Percentiles rank a stretch among this genome's conserved stretches.
Conservation (phyloP, 495 filamentous ascomycete genomes). For the Penicillium parvum region DNA sequence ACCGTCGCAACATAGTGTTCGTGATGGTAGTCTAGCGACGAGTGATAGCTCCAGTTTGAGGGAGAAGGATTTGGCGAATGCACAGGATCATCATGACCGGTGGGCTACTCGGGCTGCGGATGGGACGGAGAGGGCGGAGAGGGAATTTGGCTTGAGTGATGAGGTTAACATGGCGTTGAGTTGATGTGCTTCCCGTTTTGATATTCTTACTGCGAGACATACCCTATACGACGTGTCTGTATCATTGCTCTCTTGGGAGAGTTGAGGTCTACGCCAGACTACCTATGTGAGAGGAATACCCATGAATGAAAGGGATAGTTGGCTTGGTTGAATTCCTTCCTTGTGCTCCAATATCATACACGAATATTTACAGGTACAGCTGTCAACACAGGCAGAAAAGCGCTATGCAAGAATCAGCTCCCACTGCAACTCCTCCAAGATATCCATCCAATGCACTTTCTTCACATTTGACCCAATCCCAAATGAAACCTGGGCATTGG, state of each 20-base stretch:
- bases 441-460: slow-evolving; percentile 37
- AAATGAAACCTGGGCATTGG: neutral
- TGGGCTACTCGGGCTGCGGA: slow-evolving; percentile 39
- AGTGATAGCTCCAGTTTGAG: slow-evolving; percentile 40
- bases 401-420: slow-evolving; percentile 37
- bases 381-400: neutral
- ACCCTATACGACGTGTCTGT: too few relatives aligned
- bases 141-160: slow-evolving; percentile 47
- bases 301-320: too few relatives aligned
- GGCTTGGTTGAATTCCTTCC: neutral
- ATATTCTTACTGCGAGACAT: too few relatives aligned
- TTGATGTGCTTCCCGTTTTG: too few relatives aligned
- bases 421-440: slow-evolving; percentile 39
- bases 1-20: slow-evolving; percentile 26
- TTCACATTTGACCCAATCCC: neutral
- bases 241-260: too few relatives aligned
- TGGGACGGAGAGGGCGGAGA: slow-evolving; percentile 40
- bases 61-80: slow-evolving; percentile 49
- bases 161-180: slow-evolving; percentile 53
- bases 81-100: slow-evolving; percentile 42
- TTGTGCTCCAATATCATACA: neutral
- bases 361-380: slow-evolving; percentile 2
- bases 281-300: too few relatives aligned
- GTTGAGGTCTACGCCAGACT: too few relatives aligned
- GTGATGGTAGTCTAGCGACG: slow-evolving; percentile 34